Base-by-base conservation (phyloP, 2,329 filamentous ascomycete species). In the Verticillium zaregamsianum region DNA sequence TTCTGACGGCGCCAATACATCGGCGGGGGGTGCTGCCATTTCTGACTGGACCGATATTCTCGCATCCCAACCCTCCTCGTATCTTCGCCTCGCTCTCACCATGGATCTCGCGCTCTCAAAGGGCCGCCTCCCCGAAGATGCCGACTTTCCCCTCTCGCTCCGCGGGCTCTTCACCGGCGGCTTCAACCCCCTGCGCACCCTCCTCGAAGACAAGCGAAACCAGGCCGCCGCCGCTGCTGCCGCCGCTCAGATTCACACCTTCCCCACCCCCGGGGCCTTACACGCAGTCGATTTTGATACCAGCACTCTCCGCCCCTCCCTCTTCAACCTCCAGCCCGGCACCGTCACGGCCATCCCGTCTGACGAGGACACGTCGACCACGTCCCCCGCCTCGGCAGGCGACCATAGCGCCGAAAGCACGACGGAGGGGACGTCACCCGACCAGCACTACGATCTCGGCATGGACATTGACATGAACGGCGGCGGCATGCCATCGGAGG, bases 61-160 rank as follows among this genome's bases (percentile, higher is more conserved):
- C 14, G 74, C 76, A 8, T 72, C 71, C 0, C 73, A 79, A 35
- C 77, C 77, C 0, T 72, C 72, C 9, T 73, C 72, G 7, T 79
- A 79, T 61, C 69, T 79, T 11, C 75, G 77, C 2, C 69, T 81
- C 5, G 77, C 78, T 5, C 71, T 80, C 68, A 76, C 76, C 3
- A 74, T 80, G 70, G 77, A 79, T 57, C 69, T 79, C 20, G 77
- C 75, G 28, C 71, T 80, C 12, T 78, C 76, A 63, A 77, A 78
- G 61, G 76, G 77, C 1, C 71, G 76, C 1, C 63, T 79, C 0
- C 75, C 74, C 0, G 74, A 74, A 45, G 76, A 78, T 57, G 71
- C 74, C 0, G 77, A 79, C 62, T 78, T 79, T 40, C 76, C 77
- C 0, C 74, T 73, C 8, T 76, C 73, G 33, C 68, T 79, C 3